A percentile compares a stretch with the other conserved stretches of the same genome.
These are phyloP conservation scores for Borealophlyctis nickersoniae DNA, from an alignment of 192 early-diverging fungal species.

Conservation along the genomic window DNA sequence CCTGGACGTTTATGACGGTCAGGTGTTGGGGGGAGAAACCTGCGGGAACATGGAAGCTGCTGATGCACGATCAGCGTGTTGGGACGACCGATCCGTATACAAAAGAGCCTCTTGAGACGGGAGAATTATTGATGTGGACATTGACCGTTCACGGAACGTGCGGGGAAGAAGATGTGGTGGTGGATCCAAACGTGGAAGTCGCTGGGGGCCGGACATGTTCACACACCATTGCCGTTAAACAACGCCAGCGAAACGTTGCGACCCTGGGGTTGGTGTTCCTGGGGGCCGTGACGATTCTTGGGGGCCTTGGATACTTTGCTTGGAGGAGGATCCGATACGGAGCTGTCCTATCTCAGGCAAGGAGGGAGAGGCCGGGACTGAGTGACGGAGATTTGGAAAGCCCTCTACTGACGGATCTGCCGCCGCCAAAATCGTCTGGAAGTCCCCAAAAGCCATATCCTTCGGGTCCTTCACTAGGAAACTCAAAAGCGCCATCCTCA, in stretches of 20 bases:
- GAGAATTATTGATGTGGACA: constrained; percentile 28
- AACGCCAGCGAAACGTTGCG: constrained; percentile 8
- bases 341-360: neutral
- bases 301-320: constrained; percentile 5
- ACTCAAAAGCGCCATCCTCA: neutral
- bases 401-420: neutral
- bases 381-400: constrained; percentile 13
- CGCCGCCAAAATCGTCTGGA: constrained; percentile 5
- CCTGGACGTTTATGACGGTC: constrained; percentile 59
- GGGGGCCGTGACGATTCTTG: neutral
- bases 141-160: constrained; percentile 29
- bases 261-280: constrained; percentile 4
- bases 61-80: constrained; percentile 26
- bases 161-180: constrained; percentile 19
- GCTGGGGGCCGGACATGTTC: constrained; percentile 21
- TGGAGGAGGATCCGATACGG: constrained; percentile 13
- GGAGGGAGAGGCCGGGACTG: constrained; percentile 5
- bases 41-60: constrained; percentile 42
- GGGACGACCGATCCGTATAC: constrained; percentile 24
- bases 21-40: constrained; percentile 48
- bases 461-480: neutral
- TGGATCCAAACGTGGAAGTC: constrained; percentile 14
- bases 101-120: constrained; percentile 7
- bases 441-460: constrained; percentile 4
- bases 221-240: constrained; percentile 9